Evolutionary conservation across 805 yeast species (phyloP), one percentile per base, ranked within the genome.

Genomic region (Torulaspora indica): DNA sequence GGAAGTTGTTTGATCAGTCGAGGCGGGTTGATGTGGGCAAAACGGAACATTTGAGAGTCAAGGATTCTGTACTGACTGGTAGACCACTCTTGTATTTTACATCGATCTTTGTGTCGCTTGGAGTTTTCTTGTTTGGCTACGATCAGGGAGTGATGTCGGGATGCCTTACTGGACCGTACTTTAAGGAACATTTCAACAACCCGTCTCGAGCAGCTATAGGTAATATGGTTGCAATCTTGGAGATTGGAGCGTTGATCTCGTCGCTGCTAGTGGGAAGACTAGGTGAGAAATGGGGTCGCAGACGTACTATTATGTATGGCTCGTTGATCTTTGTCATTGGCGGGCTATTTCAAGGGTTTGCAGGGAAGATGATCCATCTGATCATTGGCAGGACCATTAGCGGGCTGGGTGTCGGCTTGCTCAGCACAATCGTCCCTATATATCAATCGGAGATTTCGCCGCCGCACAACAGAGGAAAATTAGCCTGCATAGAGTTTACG

Each of bases 91-190:
- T 67, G 44, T 63, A 65, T 44, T 67, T 67, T 52, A 66, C 69
- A n/a, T 65, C 70, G 17, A 59, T 64, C n/a, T 67, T 67, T 47
- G 72, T 67, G 29, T 64, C 62, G 43, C 45, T 61, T 45, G 70
- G 79, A 23, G 79, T 82, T 27, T 81, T 85, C 42, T 69, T 85
- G 18, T 85, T 85, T 55, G 93, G 93, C 2, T 85, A 82, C 61
- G 90, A 82, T 60, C 89, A 89, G 66, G 96, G 96, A 46, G 95
- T 88, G 38, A 86, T 90, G 78, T 80, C 89, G 37, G 95, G 96
- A 2, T 79, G 90, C 36, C 69, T 90, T 42, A 84, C 93, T 1
- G 88, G 85, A 39, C 74, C 72, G 7, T 75, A 82, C 44, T 89
- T 89, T 65, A 76, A 76, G 48, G 69, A 69, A 15, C 86, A 82